Conservation (phyloP, 805 yeast genomes). For the Hemisphaericaspora nanyangensis region DNA sequence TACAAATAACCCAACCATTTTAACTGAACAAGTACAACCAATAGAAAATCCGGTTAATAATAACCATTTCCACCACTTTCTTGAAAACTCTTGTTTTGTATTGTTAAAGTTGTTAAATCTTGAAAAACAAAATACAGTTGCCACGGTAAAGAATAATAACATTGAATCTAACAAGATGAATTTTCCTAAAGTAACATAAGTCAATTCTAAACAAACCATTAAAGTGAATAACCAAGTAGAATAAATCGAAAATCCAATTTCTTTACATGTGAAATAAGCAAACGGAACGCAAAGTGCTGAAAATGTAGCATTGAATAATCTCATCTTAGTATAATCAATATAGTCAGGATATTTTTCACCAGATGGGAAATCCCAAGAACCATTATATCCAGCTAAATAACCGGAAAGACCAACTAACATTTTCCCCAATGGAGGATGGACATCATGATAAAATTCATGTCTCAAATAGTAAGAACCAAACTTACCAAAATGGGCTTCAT, state of each 20-base stretch:
- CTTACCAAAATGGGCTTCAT: slow-evolving; percentile 87
- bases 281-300: slow-evolving; percentile 65
- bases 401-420: slow-evolving; percentile 78
- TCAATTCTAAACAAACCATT: slow-evolving; percentile 63
- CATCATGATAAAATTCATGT: slow-evolving; percentile 81
- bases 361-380: slow-evolving; percentile 68
- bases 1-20: slow-evolving; percentile 94
- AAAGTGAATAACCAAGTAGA: slow-evolving; percentile 60
- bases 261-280: slow-evolving; percentile 66
- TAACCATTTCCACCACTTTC: slow-evolving; percentile 94
- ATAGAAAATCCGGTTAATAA: slow-evolving; percentile 76
- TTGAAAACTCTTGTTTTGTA: slow-evolving; percentile 46
- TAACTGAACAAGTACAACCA: slow-evolving; percentile 89
- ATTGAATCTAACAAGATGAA: slow-evolving; percentile 76
- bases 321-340: slow-evolving; percentile 59
- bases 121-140: slow-evolving; percentile 72
- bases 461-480: slow-evolving; percentile 77
- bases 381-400: slow-evolving; percentile 77
- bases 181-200: slow-evolving; percentile 67
- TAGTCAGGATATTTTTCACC: slow-evolving; percentile 63
- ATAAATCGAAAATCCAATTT: slow-evolving; percentile 46
- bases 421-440: slow-evolving; percentile 84
- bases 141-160: slow-evolving; percentile 69
- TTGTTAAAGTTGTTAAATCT: slow-evolving; percentile 63
- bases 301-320: slow-evolving; percentile 67